phyloP scores from a whole-genome alignment of 2,329 filamentous ascomycete species.

The Mycogone perniciosa region DNA sequence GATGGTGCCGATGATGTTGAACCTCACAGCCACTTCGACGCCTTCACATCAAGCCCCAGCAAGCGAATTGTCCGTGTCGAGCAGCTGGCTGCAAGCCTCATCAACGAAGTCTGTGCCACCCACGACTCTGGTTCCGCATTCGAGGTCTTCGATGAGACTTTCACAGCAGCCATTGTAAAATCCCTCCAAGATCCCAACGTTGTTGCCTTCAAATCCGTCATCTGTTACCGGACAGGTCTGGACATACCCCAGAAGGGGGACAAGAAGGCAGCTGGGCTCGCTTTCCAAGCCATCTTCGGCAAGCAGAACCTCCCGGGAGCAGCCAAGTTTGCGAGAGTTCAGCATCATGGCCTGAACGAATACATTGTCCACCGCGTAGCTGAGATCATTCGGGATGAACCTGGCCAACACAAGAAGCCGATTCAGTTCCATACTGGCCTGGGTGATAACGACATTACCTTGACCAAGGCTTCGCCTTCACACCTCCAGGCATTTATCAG shows the following conservation, averaged over 20 bases:
- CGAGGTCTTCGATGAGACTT: constrained; percentile 28
- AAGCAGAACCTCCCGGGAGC: constrained; percentile 10
- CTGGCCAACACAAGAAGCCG: constrained; percentile 53
- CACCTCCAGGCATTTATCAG: constrained; percentile 69
- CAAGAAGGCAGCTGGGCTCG: constrained; percentile 31
- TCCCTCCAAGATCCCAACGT: constrained; percentile 60
- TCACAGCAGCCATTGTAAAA: constrained; percentile 42
- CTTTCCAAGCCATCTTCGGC: constrained; percentile 33
- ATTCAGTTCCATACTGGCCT: constrained; percentile 80
- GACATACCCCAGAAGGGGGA: constrained; percentile 45
- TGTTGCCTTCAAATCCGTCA: constrained; percentile 74
- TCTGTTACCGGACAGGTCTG: constrained; percentile 75
- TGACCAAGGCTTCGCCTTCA: constrained; percentile 65
- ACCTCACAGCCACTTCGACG: constrained; percentile 57
- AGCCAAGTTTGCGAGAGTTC: constrained; percentile 44
- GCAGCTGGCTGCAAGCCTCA: constrained; percentile 57
- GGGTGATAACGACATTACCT: constrained; percentile 70
- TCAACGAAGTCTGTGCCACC: constrained; percentile 39
- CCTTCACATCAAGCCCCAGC: constrained; percentile 56
- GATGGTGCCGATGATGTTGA: constrained; percentile 49
- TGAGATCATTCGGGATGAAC: constrained; percentile 45
- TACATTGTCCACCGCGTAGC: constrained; percentile 61
- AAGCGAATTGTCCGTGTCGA: constrained; percentile 76
- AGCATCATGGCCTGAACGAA: constrained; percentile 61
- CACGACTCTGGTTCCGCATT: constrained; percentile 23